Percentiles rank a stretch among this genome's conserved stretches.
Evolutionary conservation across 2,329 filamentous ascomycete genomes (phyloP).

Genomic region (Drechslerella dactyloides): DNA sequence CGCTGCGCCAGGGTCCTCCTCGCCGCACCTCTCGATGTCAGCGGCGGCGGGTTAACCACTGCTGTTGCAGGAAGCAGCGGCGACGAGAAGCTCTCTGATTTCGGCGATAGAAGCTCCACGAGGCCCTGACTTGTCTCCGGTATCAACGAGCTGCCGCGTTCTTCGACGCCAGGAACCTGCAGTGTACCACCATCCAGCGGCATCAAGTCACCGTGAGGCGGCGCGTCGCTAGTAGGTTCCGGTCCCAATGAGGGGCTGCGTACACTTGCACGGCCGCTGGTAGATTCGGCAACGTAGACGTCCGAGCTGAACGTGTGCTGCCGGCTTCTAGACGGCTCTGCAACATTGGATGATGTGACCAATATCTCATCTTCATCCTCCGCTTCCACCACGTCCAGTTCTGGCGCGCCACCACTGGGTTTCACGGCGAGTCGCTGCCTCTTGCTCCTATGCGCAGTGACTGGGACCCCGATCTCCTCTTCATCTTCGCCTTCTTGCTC

Average conservation of each 20-base stretch:
- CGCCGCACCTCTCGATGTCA: slow-evolving; percentile 11
- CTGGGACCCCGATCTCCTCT: slow-evolving; percentile 35
- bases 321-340: slow-evolving; percentile 16
- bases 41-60: slow-evolving; percentile 13
- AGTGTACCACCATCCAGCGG: neutral
- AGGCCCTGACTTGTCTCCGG: slow-evolving; percentile 40
- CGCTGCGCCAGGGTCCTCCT: slow-evolving; percentile 7
- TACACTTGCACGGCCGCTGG: neutral
- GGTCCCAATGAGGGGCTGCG: slow-evolving; percentile 21
- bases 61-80: slow-evolving; percentile 25
- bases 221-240: neutral
- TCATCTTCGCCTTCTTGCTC: slow-evolving; percentile 51
- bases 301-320: slow-evolving; percentile 5
- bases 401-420: neutral
- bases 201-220: slow-evolving; percentile 50
- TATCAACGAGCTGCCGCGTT: slow-evolving; percentile 29
- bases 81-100: slow-evolving; percentile 39
- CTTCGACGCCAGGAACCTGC: slow-evolving; percentile 9
- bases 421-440: slow-evolving; percentile 14
- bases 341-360: slow-evolving; percentile 10
- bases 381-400: slow-evolving; percentile 8
- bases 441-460: slow-evolving; percentile 29
- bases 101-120: slow-evolving; percentile 30
- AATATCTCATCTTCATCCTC: slow-evolving; percentile 35
- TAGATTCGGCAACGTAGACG: slow-evolving; percentile 11